Evolutionary conservation across 257 asterid genomes (phyloP).

Genomic region (Solanum commersonii): DNA sequence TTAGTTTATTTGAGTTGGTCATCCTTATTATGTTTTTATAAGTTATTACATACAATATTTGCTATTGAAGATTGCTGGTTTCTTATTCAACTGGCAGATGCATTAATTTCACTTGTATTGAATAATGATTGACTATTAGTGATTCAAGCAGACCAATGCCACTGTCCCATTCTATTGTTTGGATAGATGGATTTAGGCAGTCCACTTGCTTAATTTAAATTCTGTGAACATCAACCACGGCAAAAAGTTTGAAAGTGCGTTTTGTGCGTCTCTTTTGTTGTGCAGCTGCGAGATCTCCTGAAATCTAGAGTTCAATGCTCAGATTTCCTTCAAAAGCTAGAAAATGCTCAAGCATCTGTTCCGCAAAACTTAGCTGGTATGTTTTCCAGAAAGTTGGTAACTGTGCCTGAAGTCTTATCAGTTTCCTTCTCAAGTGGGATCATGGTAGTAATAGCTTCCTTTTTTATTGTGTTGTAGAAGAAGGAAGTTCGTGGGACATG

Average conservation of each 20-base stretch:
- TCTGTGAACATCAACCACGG: neutral
- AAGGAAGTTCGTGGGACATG: conserved; percentile 91
- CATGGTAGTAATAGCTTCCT: neutral
- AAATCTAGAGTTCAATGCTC: conserved; percentile 79
- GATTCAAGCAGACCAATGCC: neutral
- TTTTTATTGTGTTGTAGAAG: conserved; percentile 45
- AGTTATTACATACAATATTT: neutral
- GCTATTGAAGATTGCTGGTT: neutral
- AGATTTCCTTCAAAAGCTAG: conserved; percentile 88
- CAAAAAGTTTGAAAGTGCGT: neutral
- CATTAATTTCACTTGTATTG: neutral
- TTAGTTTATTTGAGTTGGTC: neutral
- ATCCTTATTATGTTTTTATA: neutral
- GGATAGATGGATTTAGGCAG: neutral
- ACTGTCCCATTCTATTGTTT: neutral
- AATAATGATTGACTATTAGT: neutral
- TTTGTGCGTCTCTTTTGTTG: neutral
- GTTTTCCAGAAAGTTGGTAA: neutral
- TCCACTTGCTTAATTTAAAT: neutral
- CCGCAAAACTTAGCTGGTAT: conserved; percentile 58
- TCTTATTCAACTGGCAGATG: neutral
- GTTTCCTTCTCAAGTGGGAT: neutral
- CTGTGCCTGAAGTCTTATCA: neutral
- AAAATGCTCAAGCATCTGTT: conserved; percentile 60
- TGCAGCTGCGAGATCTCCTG: conserved; percentile 76